A percentile compares a stretch with the other conserved stretches of the same genome.
These are phyloP conservation scores for Leccinum obscurum DNA, from an alignment of 768 basidiomycete genomes.

Conservation along the genomic window DNA sequence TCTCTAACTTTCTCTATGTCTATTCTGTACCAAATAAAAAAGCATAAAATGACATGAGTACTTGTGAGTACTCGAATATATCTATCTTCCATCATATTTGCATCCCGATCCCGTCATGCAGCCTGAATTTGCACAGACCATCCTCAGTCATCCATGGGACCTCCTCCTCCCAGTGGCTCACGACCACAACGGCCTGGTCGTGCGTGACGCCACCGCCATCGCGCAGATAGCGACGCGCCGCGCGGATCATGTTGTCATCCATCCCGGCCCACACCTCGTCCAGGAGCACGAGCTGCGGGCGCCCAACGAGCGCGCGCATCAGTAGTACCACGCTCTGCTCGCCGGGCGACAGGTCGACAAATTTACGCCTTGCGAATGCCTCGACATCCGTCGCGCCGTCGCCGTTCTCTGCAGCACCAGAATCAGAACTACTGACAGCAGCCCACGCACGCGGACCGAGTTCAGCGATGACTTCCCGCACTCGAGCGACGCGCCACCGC, in stretches of 20 bases:
- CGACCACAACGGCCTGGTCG: conserved; percentile 77
- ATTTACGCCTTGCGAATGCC: conserved; percentile 49
- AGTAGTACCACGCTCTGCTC: conserved; percentile 83
- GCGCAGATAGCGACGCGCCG: conserved; percentile 63
- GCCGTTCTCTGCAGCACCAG: not conserved
- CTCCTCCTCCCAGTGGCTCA: conserved; percentile 92
- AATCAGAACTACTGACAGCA: not conserved
- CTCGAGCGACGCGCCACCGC: conserved; percentile 40
- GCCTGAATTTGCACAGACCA: conserved; percentile 42
- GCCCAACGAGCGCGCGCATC: conserved; percentile 78
- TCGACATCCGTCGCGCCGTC: conserved; percentile 21
- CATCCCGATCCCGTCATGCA: conserved; percentile 37
- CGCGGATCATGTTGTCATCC: conserved; percentile 73
- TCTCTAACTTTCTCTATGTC: not conserved
- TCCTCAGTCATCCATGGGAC: conserved; percentile 74
- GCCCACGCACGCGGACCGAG: conserved; percentile 63
- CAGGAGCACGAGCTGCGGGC: conserved; percentile 73
- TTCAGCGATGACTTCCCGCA: conserved; percentile 59
- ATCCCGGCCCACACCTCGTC: conserved; percentile 96
- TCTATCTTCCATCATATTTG: conserved; percentile 2
- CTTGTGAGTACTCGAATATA: not conserved
- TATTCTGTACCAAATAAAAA: not conserved
- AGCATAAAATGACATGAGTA: not conserved
- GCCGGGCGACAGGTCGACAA: conserved; percentile 65
- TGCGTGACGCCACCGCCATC: conserved; percentile 47